Evolutionary conservation across 2,329 filamentous ascomycete species (phyloP).

Genomic region (Hypoxylon sp.): DNA sequence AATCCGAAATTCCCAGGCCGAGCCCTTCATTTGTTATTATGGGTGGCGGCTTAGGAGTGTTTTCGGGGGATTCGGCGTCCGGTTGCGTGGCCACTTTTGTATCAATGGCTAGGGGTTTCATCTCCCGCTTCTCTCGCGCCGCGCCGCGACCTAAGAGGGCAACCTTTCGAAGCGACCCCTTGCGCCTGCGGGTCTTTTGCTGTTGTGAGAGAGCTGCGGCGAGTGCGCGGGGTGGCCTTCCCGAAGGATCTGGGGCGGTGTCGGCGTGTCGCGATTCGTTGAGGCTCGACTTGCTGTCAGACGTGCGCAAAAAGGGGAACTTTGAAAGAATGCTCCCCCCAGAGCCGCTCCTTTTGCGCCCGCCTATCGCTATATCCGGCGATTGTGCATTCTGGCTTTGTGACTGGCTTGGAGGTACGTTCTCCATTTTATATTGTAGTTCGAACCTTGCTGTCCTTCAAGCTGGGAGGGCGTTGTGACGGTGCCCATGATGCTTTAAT

Average conservation of each 20-base stretch:
- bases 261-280: slow-evolving; percentile 47
- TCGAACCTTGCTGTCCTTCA: slow-evolving; percentile 33
- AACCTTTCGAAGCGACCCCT: slow-evolving; percentile 88
- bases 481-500: slow-evolving; percentile 44
- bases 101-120: slow-evolving; percentile 60
- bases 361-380: slow-evolving; percentile 44
- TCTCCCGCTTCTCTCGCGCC: slow-evolving; percentile 70
- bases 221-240: slow-evolving; percentile 49
- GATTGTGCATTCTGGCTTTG: slow-evolving; percentile 46
- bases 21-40: slow-evolving; percentile 50
- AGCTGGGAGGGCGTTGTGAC: slow-evolving; percentile 28
- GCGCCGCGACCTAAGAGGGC: slow-evolving; percentile 82
- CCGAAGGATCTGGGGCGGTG: slow-evolving; percentile 42
- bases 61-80: slow-evolving; percentile 43
- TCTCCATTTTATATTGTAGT: slow-evolving; percentile 46
- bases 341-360: slow-evolving; percentile 68
- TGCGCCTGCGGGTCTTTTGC: slow-evolving; percentile 74
- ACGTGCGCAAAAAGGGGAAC: slow-evolving; percentile 74
- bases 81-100: slow-evolving; percentile 42
- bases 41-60: slow-evolving; percentile 35
- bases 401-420: slow-evolving; percentile 48
- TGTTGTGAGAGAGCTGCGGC: slow-evolving; percentile 54
- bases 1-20: slow-evolving; percentile 63
- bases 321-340: slow-evolving; percentile 74
- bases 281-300: slow-evolving; percentile 49